Conservation (phyloP, 345 rosid species). For the Gossypium mustelinum region DNA sequence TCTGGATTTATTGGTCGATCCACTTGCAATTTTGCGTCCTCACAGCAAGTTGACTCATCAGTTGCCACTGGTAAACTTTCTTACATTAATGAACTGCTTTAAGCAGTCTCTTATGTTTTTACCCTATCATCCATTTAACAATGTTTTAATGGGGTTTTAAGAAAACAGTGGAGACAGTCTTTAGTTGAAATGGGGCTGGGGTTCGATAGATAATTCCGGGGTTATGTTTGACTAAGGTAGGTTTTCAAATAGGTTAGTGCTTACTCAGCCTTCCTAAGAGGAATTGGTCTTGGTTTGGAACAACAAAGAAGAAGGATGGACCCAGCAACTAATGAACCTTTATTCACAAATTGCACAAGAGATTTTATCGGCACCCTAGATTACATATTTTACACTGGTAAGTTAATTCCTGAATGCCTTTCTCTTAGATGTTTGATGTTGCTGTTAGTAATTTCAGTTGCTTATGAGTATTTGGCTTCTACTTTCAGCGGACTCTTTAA, state of each 20-base stretch:
- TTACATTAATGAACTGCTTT: neutral
- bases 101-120: neutral
- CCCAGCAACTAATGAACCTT: constrained; percentile 77
- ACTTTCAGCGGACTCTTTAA: constrained; percentile 79
- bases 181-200: neutral
- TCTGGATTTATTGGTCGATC: constrained; percentile 79
- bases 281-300: constrained; percentile 50
- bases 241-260: constrained; percentile 75
- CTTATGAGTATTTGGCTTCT: neutral
- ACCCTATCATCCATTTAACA: neutral
- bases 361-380: constrained; percentile 93
- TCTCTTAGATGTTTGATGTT: constrained; percentile 1
- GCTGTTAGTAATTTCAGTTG: constrained; percentile 9
- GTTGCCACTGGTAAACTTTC: constrained; percentile 68
- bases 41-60: constrained; percentile 84
- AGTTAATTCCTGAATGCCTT: neutral
- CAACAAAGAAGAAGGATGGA: constrained; percentile 91
- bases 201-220: neutral
- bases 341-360: constrained; percentile 92
- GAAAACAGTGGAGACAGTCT: neutral
- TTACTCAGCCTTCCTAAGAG: constrained; percentile 84
- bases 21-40: constrained; percentile 82
- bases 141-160: neutral
- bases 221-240: constrained; percentile 18
- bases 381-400: constrained; percentile 96